phyloP scores from a whole-genome alignment of 1,284 basidiomycete genomes.

The Xerocomus cyaneibrunnescens region DNA sequence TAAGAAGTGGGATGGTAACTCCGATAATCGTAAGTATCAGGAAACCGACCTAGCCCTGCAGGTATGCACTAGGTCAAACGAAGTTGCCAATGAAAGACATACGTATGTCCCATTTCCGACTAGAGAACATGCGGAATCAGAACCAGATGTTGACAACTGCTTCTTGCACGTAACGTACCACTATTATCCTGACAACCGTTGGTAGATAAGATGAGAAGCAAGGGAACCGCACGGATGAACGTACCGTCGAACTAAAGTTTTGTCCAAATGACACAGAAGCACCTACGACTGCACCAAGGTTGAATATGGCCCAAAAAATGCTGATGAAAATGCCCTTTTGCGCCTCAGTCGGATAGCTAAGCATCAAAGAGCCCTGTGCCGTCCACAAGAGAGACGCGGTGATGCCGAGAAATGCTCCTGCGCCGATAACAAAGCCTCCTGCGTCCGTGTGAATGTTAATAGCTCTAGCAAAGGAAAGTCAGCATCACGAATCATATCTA shows the following conservation, averaged over 20 bases:
- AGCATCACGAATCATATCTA: too few species aligned
- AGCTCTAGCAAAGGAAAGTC: slow-evolving; percentile 60
- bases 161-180: too few species aligned
- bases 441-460: slow-evolving; percentile 65
- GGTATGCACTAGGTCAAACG: too few species aligned
- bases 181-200: too few species aligned
- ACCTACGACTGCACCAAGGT: slow-evolving; percentile 70
- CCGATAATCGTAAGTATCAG: slow-evolving; percentile 67
- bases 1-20: slow-evolving; percentile 58
- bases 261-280: slow-evolving; percentile 61
- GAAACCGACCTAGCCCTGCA: slow-evolving; percentile 73
- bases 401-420: slow-evolving; percentile 79
- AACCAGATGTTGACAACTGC: too few species aligned
- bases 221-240: slow-evolving; percentile 12
- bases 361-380: slow-evolving; percentile 81
- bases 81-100: too few species aligned
- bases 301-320: slow-evolving; percentile 78
- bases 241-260: slow-evolving; percentile 51
- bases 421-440: slow-evolving; percentile 66
- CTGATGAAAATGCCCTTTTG: slow-evolving; percentile 81
- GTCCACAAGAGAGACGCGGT: slow-evolving; percentile 88
- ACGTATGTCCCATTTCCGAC: slow-evolving; percentile 65
- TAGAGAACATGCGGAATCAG: too few species aligned
- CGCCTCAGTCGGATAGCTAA: slow-evolving; percentile 75
- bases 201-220: too few species aligned